These are phyloP conservation scores for Xylariaceae sp. DNA, from an alignment of 2,329 filamentous ascomycete genomes.

Conservation along the genomic window DNA sequence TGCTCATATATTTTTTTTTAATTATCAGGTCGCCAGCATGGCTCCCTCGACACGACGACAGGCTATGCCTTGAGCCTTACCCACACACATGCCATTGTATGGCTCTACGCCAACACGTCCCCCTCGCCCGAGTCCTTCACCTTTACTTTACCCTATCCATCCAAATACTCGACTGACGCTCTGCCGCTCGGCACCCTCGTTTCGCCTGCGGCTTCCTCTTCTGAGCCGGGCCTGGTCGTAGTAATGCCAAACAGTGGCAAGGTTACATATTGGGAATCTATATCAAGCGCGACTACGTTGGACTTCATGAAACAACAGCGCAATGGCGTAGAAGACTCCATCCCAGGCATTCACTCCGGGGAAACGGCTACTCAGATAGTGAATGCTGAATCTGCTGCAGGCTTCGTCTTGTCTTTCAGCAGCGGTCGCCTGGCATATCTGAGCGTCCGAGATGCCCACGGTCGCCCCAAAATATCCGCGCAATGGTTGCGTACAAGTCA, in stretches of 20 bases:
- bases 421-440: constrained; percentile 84
- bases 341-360: constrained; percentile 71
- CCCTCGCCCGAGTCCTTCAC: constrained; percentile 72
- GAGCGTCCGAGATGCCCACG: constrained; percentile 79
- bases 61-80: constrained; percentile 79
- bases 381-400: constrained; percentile 76
- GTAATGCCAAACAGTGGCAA: constrained; percentile 80
- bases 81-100: constrained; percentile 77
- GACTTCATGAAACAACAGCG: constrained; percentile 79
- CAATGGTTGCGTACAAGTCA: constrained; percentile 67
- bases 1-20: background rate
- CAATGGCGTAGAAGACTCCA: constrained; percentile 69
- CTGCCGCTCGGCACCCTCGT: constrained; percentile 82
- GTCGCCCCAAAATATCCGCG: constrained; percentile 73
- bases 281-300: constrained; percentile 81
- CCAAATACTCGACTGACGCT: constrained; percentile 62
- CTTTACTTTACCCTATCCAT: constrained; percentile 72
- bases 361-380: constrained; percentile 75
- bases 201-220: constrained; percentile 69
- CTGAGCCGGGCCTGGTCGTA: constrained; percentile 80
- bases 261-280: constrained; percentile 92
- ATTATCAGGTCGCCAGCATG: constrained; percentile 56
- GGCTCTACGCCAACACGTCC: constrained; percentile 74
- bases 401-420: constrained; percentile 81
- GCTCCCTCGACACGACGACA: constrained; percentile 59